Percentiles rank a stretch among this genome's conserved stretches.
Evolutionary conservation across 228 moss, liverwort and hornwort genomes (phyloP).

Genomic region (Sphagnum fallax): DNA sequence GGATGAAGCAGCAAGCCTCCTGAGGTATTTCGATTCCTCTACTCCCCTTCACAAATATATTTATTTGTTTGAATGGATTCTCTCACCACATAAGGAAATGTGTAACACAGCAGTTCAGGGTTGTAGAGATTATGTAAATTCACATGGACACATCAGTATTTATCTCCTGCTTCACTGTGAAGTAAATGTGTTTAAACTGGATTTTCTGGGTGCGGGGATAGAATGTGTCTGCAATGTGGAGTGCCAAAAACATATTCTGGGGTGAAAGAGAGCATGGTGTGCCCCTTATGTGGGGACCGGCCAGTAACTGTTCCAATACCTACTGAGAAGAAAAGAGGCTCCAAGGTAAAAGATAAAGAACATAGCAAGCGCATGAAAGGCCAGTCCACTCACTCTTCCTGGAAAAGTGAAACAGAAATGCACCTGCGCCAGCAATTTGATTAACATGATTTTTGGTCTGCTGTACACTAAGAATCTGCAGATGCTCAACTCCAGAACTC

Average conservation of each 20-base stretch:
- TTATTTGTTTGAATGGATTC: too few relatives aligned
- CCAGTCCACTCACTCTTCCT: constrained; percentile 84
- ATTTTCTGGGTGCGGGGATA: constrained; percentile 12
- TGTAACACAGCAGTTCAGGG: too few relatives aligned
- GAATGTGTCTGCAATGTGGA: constrained; percentile 51
- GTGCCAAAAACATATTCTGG: constrained; percentile 58
- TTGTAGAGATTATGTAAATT: neutral
- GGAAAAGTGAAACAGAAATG: constrained; percentile 99
- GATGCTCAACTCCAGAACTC: too few relatives aligned
- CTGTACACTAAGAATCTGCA: too few relatives aligned
- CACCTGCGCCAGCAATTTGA: constrained; percentile 98
- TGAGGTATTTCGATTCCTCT: constrained; percentile 30
- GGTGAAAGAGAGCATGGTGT: constrained; percentile 58
- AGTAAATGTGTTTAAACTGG: neutral
- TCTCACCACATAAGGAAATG: too few relatives aligned
- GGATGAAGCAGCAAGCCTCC: constrained; percentile 56
- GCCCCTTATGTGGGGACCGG: constrained; percentile 63
- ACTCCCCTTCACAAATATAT: neutral
- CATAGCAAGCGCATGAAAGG: constrained; percentile 95
- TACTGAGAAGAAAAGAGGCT: constrained; percentile 59
- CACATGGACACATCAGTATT: neutral
- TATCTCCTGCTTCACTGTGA: neutral
- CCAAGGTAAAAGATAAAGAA: constrained; percentile 89
- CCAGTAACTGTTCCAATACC: constrained; percentile 24
- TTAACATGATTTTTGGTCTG: constrained; percentile 15